Evolutionary conservation across 768 basidiomycete species (phyloP).

Genomic region (Amanita molliuscula): DNA sequence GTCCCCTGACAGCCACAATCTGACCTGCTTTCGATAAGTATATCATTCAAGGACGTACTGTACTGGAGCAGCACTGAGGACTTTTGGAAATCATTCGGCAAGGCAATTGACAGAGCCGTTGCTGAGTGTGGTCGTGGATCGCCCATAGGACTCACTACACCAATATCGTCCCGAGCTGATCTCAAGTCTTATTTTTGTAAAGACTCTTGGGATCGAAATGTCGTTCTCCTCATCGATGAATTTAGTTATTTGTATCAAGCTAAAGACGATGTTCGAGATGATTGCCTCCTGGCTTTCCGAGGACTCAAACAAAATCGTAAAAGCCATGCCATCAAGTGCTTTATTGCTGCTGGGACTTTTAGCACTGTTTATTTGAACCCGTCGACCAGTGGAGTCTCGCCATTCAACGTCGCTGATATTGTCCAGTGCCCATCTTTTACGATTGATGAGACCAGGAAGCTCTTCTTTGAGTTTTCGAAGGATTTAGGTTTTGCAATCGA

Average conservation of each 20-base stretch:
- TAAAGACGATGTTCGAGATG: constrained; percentile 4
- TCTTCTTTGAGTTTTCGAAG: constrained; percentile 5
- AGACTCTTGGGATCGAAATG: not conserved
- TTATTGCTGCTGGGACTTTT: constrained; percentile 10
- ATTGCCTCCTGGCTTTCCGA: constrained; percentile 9
- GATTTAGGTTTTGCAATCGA: constrained; percentile 5
- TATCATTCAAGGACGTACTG: constrained; percentile 5
- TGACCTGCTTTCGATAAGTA: constrained; percentile 4
- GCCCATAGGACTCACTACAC: not conserved
- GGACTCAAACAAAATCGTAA: constrained; percentile 6
- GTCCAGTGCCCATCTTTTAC: constrained; percentile 8
- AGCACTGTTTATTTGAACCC: constrained; percentile 8
- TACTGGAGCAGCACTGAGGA: not conserved
- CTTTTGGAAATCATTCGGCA: constrained; percentile 9
- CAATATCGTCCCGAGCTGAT: constrained; percentile 6
- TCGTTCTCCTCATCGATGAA: constrained; percentile 12
- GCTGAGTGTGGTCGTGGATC: not conserved
- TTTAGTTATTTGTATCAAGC: constrained; percentile 8
- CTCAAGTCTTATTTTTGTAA: constrained; percentile 4
- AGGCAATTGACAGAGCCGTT: not conserved
- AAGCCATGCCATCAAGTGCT: constrained; percentile 5
- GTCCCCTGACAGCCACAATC: not conserved
- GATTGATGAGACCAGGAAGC: constrained; percentile 6
- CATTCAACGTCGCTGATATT: constrained; percentile 8
- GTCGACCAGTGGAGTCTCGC: constrained; percentile 2